Conservation (phyloP, 345 rosid genomes). For the Gossypium longicalyx region DNA sequence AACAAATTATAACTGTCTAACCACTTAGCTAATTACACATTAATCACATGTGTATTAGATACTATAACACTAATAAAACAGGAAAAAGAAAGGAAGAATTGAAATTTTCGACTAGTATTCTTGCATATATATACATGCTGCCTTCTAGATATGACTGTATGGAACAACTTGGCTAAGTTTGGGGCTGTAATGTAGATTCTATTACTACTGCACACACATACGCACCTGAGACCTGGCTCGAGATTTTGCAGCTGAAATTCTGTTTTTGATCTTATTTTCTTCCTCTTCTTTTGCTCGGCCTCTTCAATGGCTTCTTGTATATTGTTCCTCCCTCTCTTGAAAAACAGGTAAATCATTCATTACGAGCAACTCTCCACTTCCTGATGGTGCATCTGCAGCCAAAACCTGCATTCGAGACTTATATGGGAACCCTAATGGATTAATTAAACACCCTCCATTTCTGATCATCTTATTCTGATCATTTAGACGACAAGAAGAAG, state of each 20-base stretch:
- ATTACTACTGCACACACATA: too few relatives aligned
- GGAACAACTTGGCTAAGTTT: not conserved
- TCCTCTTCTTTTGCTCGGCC: not conserved
- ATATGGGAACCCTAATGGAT: conserved; percentile 3
- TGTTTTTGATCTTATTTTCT: conserved; percentile 3
- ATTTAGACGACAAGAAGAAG: not conserved
- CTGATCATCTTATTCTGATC: not conserved
- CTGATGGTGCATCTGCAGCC: not conserved
- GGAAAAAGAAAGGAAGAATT: too few relatives aligned
- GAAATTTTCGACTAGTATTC: too few relatives aligned
- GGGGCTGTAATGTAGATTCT: too few relatives aligned
- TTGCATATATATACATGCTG: too few relatives aligned
- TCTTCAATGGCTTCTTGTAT: not conserved
- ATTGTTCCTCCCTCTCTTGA: not conserved
- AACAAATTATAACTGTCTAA: too few relatives aligned
- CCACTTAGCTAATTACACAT: too few relatives aligned
- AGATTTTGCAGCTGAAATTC: not conserved
- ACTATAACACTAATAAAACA: too few relatives aligned
- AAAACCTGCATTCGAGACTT: not conserved
- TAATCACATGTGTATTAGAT: too few relatives aligned
- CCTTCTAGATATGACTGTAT: too few relatives aligned
- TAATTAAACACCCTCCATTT: not conserved
- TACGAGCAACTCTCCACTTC: not conserved
- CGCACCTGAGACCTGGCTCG: not conserved
- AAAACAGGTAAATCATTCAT: not conserved